Base-by-base conservation (phyloP, 2,329 filamentous ascomycete species). In the Zymoseptoria tritici region DNA sequence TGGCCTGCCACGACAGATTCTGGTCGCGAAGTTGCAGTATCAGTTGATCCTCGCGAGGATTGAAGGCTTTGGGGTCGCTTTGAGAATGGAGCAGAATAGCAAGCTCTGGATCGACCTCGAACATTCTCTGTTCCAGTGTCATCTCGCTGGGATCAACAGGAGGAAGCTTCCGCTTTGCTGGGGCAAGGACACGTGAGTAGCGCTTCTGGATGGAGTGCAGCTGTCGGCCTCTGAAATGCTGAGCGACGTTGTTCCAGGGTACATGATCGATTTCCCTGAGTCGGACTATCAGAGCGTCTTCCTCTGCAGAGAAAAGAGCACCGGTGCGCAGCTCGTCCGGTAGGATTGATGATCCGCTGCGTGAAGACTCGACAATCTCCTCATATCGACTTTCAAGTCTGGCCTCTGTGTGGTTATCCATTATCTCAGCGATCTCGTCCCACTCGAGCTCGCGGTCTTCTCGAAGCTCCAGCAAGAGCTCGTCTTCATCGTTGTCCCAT, bases 401-500 rank as follows among this genome's bases (percentile, higher is more conserved):
- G 24, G 55, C 52, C 5, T 59, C 49, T 19, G 60, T 65, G 53
- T 57, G 59, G 3, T 59, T 60, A 7, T 62, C 62, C 19, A 69
- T 49, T 2, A 57, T 53, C 5, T 26, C 55, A 7, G 64, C 63
- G 26, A 71, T 67, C 13, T 64, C 66, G 11, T 55, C 42, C 66
- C 70, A 75, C 0, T 71, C 58, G 1, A 66, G 57, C 26, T 71
- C 66, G 8, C 71, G 60, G 2, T 69, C 57, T 49, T 64, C 57
- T 49, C 62, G 73, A 16, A 68, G 65, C 57, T 71, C 65, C n/a
- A 73, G 66, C n/a, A 77, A 69, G 22, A 75, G 69, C 26, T 70
- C 60, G 42, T 75, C 69, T 20, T 76, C 72, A 50, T 72, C 70
- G 42, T 66, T 60, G 6, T 63, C 71, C 55, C 74, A 76, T 64